phyloP scores from a whole-genome alignment of 2,329 filamentous ascomycete genomes.

The Beauveria scarabaeidicola region DNA sequence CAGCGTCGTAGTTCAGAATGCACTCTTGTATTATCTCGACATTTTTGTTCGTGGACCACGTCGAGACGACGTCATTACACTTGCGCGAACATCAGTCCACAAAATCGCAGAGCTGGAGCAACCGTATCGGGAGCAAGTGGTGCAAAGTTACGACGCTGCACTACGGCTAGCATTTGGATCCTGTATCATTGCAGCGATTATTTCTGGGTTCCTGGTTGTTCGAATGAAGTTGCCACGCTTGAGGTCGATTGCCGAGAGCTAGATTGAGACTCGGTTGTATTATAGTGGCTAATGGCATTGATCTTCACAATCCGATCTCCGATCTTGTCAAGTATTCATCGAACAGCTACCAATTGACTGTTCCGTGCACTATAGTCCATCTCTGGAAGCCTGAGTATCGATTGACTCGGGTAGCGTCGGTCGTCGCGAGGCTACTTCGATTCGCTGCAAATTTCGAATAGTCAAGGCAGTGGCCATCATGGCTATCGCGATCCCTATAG shows the following conservation, averaged over 20 bases:
- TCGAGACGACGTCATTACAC: constrained; percentile 45
- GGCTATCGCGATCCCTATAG: constrained; percentile 36
- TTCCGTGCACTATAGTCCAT: not conserved
- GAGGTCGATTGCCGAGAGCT: constrained; percentile 16
- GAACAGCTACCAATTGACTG: not conserved
- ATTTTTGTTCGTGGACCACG: constrained; percentile 48
- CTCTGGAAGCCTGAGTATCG: not conserved
- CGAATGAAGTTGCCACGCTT: constrained; percentile 47
- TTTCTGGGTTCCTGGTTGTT: constrained; percentile 38
- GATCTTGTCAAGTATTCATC: not conserved
- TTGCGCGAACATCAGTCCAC: constrained; percentile 46
- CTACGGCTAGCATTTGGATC: constrained; percentile 38
- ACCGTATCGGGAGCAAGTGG: constrained; percentile 44
- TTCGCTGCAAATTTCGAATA: constrained; percentile 35
- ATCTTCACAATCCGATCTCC: not conserved
- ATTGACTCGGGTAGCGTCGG: not conserved
- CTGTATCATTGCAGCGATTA: constrained; percentile 36
- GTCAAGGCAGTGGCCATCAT: constrained; percentile 43
- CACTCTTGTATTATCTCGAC: constrained; percentile 52
- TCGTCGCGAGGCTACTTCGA: constrained; percentile 15
- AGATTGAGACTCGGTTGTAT: not conserved
- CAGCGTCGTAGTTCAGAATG: constrained; percentile 67
- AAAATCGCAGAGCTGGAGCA: constrained; percentile 37
- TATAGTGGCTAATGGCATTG: not conserved
- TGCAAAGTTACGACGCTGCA: constrained; percentile 44